Percentiles rank a stretch among this genome's conserved stretches.
These are phyloP conservation scores for Phyllosticta citribraziliensis DNA, from an alignment of 2,329 filamentous ascomycete genomes.

Conservation along the genomic window DNA sequence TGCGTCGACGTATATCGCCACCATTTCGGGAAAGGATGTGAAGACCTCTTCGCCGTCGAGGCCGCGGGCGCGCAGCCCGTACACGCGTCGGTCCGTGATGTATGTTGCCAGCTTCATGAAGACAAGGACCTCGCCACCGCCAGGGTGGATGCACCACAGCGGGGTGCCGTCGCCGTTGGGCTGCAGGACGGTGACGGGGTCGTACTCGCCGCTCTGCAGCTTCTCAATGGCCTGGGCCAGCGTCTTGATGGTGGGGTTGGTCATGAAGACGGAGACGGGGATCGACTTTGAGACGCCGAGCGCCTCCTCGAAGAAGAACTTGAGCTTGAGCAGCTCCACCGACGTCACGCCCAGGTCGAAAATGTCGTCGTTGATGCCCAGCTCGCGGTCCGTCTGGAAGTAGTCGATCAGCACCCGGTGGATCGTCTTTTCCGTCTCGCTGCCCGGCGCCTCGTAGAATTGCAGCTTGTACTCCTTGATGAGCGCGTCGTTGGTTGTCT, in stretches of 20 bases:
- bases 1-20: slow-evolving; percentile 31
- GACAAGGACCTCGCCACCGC: slow-evolving; percentile 30
- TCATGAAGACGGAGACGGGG: slow-evolving; percentile 28
- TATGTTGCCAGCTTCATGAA: slow-evolving; percentile 30
- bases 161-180: slow-evolving; percentile 15
- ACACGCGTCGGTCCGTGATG: slow-evolving; percentile 35
- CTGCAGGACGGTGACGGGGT: slow-evolving; percentile 14
- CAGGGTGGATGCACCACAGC: slow-evolving; percentile 27
- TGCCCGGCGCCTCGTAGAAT: background rate
- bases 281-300: slow-evolving; percentile 23
- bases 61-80: slow-evolving; percentile 37
- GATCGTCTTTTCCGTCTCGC: background rate
- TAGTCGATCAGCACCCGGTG: background rate
- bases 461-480: background rate
- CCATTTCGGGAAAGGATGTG: slow-evolving; percentile 28
- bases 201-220: slow-evolving; percentile 8
- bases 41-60: slow-evolving; percentile 35
- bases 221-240: slow-evolving; percentile 19
- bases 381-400: background rate
- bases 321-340: slow-evolving; percentile 34
- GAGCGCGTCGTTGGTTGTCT: background rate
- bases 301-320: slow-evolving; percentile 23
- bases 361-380: slow-evolving; percentile 15
- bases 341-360: slow-evolving; percentile 30
- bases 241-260: slow-evolving; percentile 20